Evolutionary conservation across 2,329 filamentous ascomycete genomes (phyloP).

Genomic region (Huntiella decipiens): DNA sequence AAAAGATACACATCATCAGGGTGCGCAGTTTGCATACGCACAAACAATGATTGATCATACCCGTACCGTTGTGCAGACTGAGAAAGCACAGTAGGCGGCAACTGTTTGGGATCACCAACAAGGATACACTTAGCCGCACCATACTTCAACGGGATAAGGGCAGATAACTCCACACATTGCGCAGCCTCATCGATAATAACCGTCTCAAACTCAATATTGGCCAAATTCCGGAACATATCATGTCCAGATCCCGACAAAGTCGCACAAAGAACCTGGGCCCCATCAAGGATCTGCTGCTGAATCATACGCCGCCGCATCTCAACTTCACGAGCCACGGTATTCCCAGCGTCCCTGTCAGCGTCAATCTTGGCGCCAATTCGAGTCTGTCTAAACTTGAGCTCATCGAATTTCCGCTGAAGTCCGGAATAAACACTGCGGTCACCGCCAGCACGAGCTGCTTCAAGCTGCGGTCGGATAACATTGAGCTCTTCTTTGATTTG

Average conservation of each 20-base stretch:
- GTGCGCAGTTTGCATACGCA: slow-evolving; percentile 90
- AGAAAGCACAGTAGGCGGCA: slow-evolving; percentile 89
- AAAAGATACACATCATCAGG: slow-evolving; percentile 77
- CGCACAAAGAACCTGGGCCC: slow-evolving; percentile 81
- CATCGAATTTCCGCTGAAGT: slow-evolving; percentile 59
- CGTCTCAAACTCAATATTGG: slow-evolving; percentile 91
- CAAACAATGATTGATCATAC: slow-evolving; percentile 95
- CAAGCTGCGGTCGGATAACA: slow-evolving; percentile 50
- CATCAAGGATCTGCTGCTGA: slow-evolving; percentile 80
- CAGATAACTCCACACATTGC: slow-evolving; percentile 93
- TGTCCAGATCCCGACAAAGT: slow-evolving; percentile 92
- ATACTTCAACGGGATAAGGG: slow-evolving; percentile 91
- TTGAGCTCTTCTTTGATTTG: slow-evolving; percentile 52
- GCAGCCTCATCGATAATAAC: slow-evolving; percentile 97
- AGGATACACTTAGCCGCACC: slow-evolving; percentile 92
- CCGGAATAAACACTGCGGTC: slow-evolving; percentile 29
- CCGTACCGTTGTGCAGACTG: slow-evolving; percentile 81
- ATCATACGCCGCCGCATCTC: slow-evolving; percentile 70
- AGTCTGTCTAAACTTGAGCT: slow-evolving; percentile 56
- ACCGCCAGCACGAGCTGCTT: slow-evolving; percentile 40
- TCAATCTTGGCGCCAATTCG: slow-evolving; percentile 68
- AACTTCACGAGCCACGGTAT: slow-evolving; percentile 60
- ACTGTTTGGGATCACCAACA: slow-evolving; percentile 91
- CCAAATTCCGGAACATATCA: slow-evolving; percentile 88
- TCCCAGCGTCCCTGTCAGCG: slow-evolving; percentile 67